Conservation (phyloP, 768 basidiomycete species). For the Pseudohyphozyma bogoriensis region DNA sequence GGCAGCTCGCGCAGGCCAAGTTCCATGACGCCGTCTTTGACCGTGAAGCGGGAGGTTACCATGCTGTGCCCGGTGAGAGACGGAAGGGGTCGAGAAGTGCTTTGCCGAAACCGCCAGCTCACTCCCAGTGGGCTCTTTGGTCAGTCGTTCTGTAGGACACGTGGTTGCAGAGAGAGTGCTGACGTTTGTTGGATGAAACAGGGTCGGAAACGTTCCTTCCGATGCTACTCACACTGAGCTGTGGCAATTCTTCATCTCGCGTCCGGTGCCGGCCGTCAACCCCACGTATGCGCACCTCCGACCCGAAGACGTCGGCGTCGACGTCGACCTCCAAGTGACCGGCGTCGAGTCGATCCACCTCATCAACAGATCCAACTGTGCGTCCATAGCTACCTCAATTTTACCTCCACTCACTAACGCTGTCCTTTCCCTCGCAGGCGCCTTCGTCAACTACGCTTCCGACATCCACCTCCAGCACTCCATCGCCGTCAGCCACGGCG, state of each 20-base stretch:
- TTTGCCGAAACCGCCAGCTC: conserved; percentile 30
- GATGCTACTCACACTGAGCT: conserved; percentile 77
- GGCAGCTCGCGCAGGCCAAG: conserved; percentile 12
- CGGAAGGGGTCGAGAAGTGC: background rate
- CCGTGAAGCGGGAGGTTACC: background rate
- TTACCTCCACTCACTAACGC: too few relatives aligned
- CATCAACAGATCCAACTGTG: conserved; percentile 77
- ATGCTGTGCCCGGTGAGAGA: background rate
- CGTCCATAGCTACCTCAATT: background rate
- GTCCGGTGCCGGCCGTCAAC: conserved; percentile 27
- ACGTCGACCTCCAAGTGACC: conserved; percentile 12
- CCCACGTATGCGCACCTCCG: conserved; percentile 2
- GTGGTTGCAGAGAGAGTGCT: background rate
- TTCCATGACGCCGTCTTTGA: conserved; percentile 4
- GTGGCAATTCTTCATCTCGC: conserved; percentile 63
- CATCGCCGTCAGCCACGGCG: conserved; percentile 62
- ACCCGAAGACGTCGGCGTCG: conserved; percentile 17
- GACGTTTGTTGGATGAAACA: background rate
- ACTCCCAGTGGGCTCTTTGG: conserved; percentile 27
- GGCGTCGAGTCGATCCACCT: conserved; percentile 80
- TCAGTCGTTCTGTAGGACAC: background rate
- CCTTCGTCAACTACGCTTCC: conserved; percentile 77
- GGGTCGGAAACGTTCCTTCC: conserved; percentile 83
- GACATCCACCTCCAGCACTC: conserved; percentile 55
- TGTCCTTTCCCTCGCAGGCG: conserved; percentile 40